Conservation (phyloP, 768 basidiomycete genomes). For the Boletellus emodensis region DNA sequence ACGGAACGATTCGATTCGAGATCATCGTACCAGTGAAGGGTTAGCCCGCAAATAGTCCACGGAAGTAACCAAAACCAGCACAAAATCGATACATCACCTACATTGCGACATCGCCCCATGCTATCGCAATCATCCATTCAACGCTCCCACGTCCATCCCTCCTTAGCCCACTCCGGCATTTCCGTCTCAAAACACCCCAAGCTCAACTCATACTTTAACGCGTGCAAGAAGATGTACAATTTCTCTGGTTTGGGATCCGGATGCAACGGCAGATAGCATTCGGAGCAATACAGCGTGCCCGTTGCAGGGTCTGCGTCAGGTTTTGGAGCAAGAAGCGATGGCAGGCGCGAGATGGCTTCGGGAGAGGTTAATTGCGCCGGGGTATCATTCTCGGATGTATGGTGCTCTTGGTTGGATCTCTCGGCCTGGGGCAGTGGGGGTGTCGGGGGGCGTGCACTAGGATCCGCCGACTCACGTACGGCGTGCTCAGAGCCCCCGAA, state of each 20-base stretch:
- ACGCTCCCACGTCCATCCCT: constrained; percentile 65
- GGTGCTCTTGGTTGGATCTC: not conserved
- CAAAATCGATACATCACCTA: too few species aligned
- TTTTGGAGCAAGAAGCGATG: constrained; percentile 17
- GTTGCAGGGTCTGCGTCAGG: constrained; percentile 37
- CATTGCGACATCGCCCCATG: not conserved
- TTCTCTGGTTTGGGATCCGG: constrained; percentile 92
- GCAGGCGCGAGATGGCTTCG: constrained; percentile 45
- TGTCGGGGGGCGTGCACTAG: not conserved
- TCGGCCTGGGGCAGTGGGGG: not conserved
- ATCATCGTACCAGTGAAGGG: too few species aligned
- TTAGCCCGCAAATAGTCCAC: too few species aligned
- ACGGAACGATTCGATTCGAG: too few species aligned
- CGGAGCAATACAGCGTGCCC: constrained; percentile 68
- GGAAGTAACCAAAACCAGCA: too few species aligned
- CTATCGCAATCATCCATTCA: not conserved
- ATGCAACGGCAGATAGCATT: constrained; percentile 89
- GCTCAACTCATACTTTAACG: constrained; percentile 76
- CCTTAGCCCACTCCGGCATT: constrained; percentile 84
- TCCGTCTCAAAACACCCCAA: constrained; percentile 82
- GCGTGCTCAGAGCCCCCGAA: not conserved
- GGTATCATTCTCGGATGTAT: not conserved
- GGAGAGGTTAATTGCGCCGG: constrained; percentile 35
- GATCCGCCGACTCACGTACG: not conserved
- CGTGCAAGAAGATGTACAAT: constrained; percentile 95